Evolutionary conservation across 805 yeast species (phyloP).

Genomic region (Metschnikowia matae): DNA sequence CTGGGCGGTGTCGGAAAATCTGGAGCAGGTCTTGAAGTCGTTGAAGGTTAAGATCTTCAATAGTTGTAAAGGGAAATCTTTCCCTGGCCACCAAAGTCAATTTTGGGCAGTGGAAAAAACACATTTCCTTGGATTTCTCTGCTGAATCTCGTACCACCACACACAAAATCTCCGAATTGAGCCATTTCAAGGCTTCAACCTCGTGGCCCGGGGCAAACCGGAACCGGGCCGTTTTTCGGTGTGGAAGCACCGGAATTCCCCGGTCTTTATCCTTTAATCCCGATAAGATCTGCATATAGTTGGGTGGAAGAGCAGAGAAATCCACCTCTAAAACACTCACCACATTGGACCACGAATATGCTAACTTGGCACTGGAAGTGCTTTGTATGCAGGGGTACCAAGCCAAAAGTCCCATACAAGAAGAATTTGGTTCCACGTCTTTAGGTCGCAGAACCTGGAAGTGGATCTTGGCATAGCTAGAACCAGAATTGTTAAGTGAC

Average conservation of each 20-base stretch:
- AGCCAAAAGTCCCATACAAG: conserved; percentile 23
- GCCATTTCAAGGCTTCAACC: conserved; percentile 52
- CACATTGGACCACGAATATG: conserved; percentile 65
- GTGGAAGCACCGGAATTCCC: conserved; percentile 26
- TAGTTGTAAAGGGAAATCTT: conserved; percentile 34
- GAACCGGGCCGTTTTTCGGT: conserved; percentile 19
- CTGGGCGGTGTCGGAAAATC: conserved; percentile 22
- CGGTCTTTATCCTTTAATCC: conserved; percentile 38
- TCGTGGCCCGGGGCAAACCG: conserved; percentile 27
- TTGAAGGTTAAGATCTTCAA: conserved; percentile 16
- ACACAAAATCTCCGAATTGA: conserved; percentile 25
- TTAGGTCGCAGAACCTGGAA: conserved; percentile 50
- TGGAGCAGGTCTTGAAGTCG: conserved; percentile 16
- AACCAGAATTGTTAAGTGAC: conserved; percentile 37
- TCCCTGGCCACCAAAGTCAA: conserved; percentile 8
- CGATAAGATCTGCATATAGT: conserved; percentile 23
- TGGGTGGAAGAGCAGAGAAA: conserved; percentile 31
- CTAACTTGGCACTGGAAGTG: conserved; percentile 42
- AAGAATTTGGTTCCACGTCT: conserved; percentile 6
- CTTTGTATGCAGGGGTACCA: conserved; percentile 56
- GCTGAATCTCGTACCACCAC: conserved; percentile 15
- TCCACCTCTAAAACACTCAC: conserved; percentile 52
- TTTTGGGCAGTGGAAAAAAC: conserved; percentile 14
- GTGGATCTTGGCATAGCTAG: conserved; percentile 41
- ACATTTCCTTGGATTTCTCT: background rate